Conservation (phyloP, 2,329 filamentous ascomycete genomes). For the Trichoderma harzianum region DNA sequence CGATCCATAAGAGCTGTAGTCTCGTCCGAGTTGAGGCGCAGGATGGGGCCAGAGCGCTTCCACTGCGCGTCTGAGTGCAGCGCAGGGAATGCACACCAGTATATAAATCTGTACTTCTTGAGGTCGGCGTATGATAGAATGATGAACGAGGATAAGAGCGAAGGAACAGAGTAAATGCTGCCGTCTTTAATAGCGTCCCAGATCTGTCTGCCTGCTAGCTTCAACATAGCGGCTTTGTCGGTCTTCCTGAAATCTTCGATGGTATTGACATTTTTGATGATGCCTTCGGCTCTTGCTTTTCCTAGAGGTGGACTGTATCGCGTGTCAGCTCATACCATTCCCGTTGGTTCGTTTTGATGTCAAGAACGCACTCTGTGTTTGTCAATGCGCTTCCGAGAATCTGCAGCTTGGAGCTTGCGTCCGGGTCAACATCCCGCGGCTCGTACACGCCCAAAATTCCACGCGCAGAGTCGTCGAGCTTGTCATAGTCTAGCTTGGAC, state of each 20-base stretch:
- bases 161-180: conserved; percentile 92
- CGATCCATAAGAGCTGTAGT: conserved; percentile 75
- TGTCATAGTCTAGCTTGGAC: conserved; percentile 94
- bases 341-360: conserved; percentile 21
- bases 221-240: conserved; percentile 75
- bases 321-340: conserved; percentile 29
- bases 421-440: conserved; percentile 68
- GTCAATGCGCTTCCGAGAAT: conserved; percentile 83
- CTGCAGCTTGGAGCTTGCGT: conserved; percentile 83
- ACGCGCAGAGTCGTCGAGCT: conserved; percentile 88
- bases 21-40: conserved; percentile 62
- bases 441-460: conserved; percentile 87
- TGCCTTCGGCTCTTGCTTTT: conserved; percentile 81
- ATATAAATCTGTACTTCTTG: conserved; percentile 97
- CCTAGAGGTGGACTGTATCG: conserved; percentile 60
- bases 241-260: conserved; percentile 86
- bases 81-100: conserved; percentile 95
- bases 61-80: conserved; percentile 85
- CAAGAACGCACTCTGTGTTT: conserved; percentile 66
- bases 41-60: conserved; percentile 58
- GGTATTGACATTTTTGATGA: conserved; percentile 95
- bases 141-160: conserved; percentile 82
- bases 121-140: conserved; percentile 91
- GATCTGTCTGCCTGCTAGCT: conserved; percentile 79
- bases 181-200: conserved; percentile 98